phyloP scores from a whole-genome alignment of 306 rosid genomes.

The Erythrophleum fordii region DNA sequence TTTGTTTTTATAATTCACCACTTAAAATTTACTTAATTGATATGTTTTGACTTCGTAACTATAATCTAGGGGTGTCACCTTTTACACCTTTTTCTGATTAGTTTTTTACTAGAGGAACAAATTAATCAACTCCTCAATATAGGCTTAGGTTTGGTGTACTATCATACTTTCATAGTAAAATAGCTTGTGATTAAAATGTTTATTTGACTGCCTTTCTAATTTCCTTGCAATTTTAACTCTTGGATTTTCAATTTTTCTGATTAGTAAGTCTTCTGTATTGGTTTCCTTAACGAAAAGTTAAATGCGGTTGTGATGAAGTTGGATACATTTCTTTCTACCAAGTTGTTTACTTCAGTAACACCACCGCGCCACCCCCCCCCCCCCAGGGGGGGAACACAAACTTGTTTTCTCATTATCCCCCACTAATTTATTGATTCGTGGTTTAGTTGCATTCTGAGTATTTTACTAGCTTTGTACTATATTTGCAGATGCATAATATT shows the following conservation, averaged over 20 bases:
- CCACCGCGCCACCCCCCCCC: too few species aligned
- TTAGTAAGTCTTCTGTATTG: background rate
- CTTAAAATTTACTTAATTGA: background rate
- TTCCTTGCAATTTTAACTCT: background rate
- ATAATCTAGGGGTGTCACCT: background rate
- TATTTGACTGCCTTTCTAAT: background rate
- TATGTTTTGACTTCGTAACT: background rate
- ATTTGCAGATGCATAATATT: conserved; percentile 17
- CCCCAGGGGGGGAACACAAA: too few species aligned
- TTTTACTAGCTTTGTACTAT: conserved; percentile 7
- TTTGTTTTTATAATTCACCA: conserved; percentile 21
- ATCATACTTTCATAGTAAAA: background rate
- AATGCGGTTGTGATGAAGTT: background rate
- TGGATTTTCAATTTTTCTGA: too few species aligned
- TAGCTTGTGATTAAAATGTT: background rate
- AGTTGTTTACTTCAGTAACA: background rate
- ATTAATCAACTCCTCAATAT: background rate
- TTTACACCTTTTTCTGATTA: background rate
- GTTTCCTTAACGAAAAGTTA: background rate
- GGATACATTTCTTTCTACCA: background rate
- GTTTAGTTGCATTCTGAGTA: conserved; percentile 23
- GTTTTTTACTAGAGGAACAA: background rate
- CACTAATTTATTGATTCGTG: conserved; percentile 5
- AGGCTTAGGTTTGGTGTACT: background rate
- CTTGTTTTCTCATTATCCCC: conserved; percentile 1